Evolutionary conservation across 2,329 filamentous ascomycete species (phyloP).

Genomic region (Annulohypoxylon truncatum): DNA sequence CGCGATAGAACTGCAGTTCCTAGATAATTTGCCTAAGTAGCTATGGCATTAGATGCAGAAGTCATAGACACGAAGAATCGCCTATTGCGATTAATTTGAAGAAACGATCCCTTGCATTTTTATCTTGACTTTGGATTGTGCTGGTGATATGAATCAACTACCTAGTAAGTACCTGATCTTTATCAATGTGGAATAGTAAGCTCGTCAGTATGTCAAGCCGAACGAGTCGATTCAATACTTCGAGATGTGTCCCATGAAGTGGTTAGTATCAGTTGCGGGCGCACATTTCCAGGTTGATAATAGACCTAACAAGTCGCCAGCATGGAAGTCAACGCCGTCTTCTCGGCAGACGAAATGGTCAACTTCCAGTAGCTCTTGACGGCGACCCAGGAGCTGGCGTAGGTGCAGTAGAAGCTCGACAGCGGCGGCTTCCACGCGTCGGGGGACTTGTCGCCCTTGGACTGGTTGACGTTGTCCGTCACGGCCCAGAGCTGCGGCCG

Average conservation of each 20-base stretch:
- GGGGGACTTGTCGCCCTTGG: constrained; percentile 78
- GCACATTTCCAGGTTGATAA: not conserved
- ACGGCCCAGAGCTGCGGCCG: constrained; percentile 84
- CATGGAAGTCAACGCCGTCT: constrained; percentile 73
- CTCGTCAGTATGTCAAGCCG: not conserved
- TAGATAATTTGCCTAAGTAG: constrained; percentile 7
- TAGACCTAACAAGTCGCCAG: constrained; percentile 67
- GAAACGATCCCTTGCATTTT: not conserved
- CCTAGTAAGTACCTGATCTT: not conserved
- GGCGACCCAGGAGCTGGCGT: constrained; percentile 79
- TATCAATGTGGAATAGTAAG: not conserved
- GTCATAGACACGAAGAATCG: constrained; percentile 21
- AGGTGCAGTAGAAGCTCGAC: constrained; percentile 78
- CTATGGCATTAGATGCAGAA: constrained; percentile 4
- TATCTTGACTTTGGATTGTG: not conserved
- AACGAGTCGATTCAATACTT: not conserved
- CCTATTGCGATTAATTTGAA: constrained; percentile 16
- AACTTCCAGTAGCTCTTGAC: constrained; percentile 80
- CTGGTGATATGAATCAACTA: not conserved
- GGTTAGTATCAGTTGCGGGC: not conserved
- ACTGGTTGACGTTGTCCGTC: constrained; percentile 79
- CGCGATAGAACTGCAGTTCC: constrained; percentile 22
- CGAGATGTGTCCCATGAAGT: not conserved
- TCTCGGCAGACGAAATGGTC: constrained; percentile 78
- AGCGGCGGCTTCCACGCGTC: constrained; percentile 82